These are phyloP conservation scores for Ogataea methylovora DNA, from an alignment of 805 yeast genomes.

Conservation along the genomic window DNA sequence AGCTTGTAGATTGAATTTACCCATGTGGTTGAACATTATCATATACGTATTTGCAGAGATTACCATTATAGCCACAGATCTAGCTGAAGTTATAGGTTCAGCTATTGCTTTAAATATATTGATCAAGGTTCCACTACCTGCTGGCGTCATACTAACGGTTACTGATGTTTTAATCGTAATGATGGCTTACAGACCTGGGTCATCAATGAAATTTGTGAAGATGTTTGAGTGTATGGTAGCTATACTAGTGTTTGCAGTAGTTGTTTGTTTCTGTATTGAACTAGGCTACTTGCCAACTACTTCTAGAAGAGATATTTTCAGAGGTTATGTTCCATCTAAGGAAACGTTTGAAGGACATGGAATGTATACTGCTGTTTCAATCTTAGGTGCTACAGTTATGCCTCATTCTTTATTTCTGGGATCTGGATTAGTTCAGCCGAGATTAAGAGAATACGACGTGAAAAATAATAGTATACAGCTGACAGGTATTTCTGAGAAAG, in stretches of 20 bases:
- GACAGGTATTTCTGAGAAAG: conserved; percentile 15
- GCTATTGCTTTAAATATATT: conserved; percentile 42
- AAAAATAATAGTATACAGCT: conserved; percentile 24
- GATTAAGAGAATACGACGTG: conserved; percentile 38
- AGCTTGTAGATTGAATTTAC: conserved; percentile 33
- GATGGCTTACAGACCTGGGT: conserved; percentile 38
- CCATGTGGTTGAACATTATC: conserved; percentile 28
- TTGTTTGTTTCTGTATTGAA: conserved; percentile 38
- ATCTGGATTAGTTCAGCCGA: conserved; percentile 40
- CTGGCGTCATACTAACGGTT: conserved; percentile 38
- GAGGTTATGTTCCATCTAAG: conserved; percentile 37
- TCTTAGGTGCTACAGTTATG: conserved; percentile 46
- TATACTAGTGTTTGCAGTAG: conserved; percentile 32
- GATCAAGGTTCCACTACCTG: conserved; percentile 37
- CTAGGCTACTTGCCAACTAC: conserved; percentile 27
- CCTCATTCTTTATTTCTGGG: conserved; percentile 43
- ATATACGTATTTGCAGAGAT: conserved; percentile 38
- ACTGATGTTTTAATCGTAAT: conserved; percentile 38
- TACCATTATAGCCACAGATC: conserved; percentile 44
- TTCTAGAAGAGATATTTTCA: conserved; percentile 24
- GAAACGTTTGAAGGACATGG: conserved; percentile 36
- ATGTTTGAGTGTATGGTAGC: conserved; percentile 37
- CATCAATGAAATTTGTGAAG: conserved; percentile 33
- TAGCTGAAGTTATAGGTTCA: conserved; percentile 49
- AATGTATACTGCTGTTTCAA: conserved; percentile 38